Evolutionary conservation across 371 early-diverging fungal genomes (phyloP), one percentile per base, ranked within the genome.

Genomic region (Ecytonucleospora hepatopenaei): DNA sequence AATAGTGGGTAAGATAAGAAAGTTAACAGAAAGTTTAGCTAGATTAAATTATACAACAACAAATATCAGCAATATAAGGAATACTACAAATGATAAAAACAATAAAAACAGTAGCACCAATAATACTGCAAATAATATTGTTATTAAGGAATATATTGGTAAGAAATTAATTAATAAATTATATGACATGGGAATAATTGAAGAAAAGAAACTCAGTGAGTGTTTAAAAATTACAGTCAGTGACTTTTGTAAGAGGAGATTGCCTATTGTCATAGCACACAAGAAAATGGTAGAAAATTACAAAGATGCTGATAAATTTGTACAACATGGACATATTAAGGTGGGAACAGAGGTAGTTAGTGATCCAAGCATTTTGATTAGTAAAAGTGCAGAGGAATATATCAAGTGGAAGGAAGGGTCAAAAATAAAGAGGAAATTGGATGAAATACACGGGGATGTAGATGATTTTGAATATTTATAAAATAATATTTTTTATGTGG

Each of bases 321-420:
- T 97, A 46, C 91, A 92, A 81, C 95, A 94, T 72, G 97, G 97
- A 17, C 97, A 78, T 59, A 60, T 80, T 2, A 86, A 94, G 26
- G 89, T 97, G 1, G 97, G 97, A 0, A 49, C 60, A 33, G 55
- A 62, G 28, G 53, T 68, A 19, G 56, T 71, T 32, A 67, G 48
- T 59, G 74, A 75, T 33, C 60, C 72, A 2, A 48, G 49, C 30
- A 33, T 64, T 8, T 53, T 74, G 1, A 48, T 80, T n/a, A 65
- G 66, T 54, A 81, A 90, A 32, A 87, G 85, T 48, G 88, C 93
- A 88, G 96, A 95, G 76, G 95, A 95, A 81, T 94, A 88, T 83
- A 88, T 97, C 2, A 91, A 92, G 2, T 97, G 97, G 97, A 91
- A 89, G 12, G 92, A 95, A 73, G 86, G 88, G 27, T 90, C 91